phyloP scores from a whole-genome alignment of 805 yeast genomes.

The Saccharomyces eubayanus region DNA sequence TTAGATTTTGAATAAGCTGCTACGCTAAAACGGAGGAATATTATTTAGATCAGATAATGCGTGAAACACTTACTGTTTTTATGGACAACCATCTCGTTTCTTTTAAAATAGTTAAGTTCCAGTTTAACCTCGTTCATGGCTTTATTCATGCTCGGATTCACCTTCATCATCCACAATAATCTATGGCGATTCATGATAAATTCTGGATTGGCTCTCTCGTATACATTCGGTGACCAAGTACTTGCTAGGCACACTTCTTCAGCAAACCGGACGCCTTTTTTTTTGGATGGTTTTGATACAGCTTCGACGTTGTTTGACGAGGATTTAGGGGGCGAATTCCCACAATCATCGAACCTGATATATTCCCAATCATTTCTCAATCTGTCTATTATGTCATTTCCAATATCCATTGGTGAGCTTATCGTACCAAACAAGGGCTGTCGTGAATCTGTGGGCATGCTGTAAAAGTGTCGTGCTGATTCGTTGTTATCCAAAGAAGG shows the following conservation, averaged over 20 bases:
- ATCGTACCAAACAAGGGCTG: not conserved
- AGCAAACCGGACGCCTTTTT: slow-evolving; percentile 20
- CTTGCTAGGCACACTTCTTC: slow-evolving; percentile 21
- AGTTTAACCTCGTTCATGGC: slow-evolving; percentile 39
- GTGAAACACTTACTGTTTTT: slow-evolving; percentile 42
- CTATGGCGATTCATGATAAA: slow-evolving; percentile 10
- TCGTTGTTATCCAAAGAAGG: slow-evolving; percentile 17
- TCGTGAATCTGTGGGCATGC: slow-evolving; percentile 2
- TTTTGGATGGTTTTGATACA: slow-evolving; percentile 1
- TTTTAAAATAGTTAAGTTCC: slow-evolving; percentile 59
- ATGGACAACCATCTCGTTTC: slow-evolving; percentile 61
- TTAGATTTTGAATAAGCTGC: not conserved
- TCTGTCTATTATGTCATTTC: slow-evolving; percentile 3
- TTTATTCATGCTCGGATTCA: slow-evolving; percentile 6
- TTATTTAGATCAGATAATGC: slow-evolving; percentile 42
- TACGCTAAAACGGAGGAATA: too few relatives aligned
- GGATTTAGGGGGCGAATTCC: not conserved
- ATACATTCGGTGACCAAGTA: slow-evolving; percentile 25
- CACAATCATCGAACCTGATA: slow-evolving; percentile 13
- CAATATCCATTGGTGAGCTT: not conserved
- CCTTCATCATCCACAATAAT: slow-evolving; percentile 3
- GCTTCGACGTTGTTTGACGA: not conserved
- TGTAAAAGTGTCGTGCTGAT: slow-evolving; percentile 16
- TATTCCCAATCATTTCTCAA: slow-evolving; percentile 20
- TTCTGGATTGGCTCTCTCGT: slow-evolving; percentile 21